Evolutionary conservation across 257 asterid genomes (phyloP).

Genomic region (Solanum piurae): DNA sequence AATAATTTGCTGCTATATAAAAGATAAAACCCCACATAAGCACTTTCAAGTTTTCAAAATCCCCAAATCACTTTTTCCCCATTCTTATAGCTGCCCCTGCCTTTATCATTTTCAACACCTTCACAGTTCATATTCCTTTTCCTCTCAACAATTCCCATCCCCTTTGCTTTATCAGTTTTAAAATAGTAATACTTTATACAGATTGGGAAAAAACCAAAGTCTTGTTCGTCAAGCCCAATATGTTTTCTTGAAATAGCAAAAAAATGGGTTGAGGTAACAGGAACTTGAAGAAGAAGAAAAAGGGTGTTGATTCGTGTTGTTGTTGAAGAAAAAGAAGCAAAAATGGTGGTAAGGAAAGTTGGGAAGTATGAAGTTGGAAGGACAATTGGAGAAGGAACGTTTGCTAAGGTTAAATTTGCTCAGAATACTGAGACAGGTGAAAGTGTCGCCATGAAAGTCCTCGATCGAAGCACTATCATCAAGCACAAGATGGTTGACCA

Average conservation of each 20-base stretch:
- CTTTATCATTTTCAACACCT: neutral
- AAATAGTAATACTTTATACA: neutral
- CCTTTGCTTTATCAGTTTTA: neutral
- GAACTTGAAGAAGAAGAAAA: neutral
- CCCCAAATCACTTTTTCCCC: neutral
- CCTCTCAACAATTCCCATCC: neutral
- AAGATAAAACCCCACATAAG: neutral
- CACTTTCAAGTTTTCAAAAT: neutral
- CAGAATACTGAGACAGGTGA: constrained; percentile 98
- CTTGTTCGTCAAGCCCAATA: neutral
- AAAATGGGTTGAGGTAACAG: neutral
- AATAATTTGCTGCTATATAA: too few relatives aligned
- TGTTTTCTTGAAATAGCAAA: neutral
- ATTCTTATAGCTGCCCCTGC: neutral
- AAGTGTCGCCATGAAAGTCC: constrained; percentile 97
- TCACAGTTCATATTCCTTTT: neutral
- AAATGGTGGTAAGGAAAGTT: constrained; percentile 90
- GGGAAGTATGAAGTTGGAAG: constrained; percentile 98
- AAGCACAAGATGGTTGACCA: constrained; percentile 97
- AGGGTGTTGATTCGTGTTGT: neutral
- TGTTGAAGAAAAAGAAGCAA: neutral
- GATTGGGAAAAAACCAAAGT: neutral
- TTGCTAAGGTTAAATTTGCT: constrained; percentile 97
- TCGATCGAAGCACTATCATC: constrained; percentile 91
- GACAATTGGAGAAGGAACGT: constrained; percentile 96